phyloP scores from a whole-genome alignment of 495 filamentous ascomycete species.

The Aspergillus biplanus region DNA sequence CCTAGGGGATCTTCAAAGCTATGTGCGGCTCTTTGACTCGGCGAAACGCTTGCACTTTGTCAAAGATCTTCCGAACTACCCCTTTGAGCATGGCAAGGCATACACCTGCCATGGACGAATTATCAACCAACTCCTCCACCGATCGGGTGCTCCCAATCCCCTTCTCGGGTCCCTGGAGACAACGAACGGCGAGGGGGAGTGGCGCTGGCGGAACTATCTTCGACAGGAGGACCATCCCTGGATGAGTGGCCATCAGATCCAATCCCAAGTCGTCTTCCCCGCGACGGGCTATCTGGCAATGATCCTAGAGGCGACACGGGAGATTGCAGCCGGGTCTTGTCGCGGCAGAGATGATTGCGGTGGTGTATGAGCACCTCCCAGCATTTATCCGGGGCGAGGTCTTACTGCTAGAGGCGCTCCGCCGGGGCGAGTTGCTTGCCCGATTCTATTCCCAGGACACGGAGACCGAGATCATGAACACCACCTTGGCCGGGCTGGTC shows the following conservation, averaged over 20 bases:
- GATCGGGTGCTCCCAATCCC: constrained; percentile 1
- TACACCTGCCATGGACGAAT: constrained; percentile 49
- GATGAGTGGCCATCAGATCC: constrained; percentile 27
- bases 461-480: neutral
- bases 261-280: constrained; percentile 29
- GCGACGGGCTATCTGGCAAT: constrained; percentile 30
- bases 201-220: constrained; percentile 31
- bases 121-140: constrained; percentile 20
- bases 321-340: constrained; percentile 4
- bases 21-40: constrained; percentile 1
- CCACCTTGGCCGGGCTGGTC: constrained; percentile 18
- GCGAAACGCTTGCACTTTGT: neutral
- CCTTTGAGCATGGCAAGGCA: constrained; percentile 42
- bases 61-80: constrained; percentile 44
- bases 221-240: constrained; percentile 21
- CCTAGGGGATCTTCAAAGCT: neutral
- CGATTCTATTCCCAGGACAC: constrained; percentile 4
- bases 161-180: constrained; percentile 26
- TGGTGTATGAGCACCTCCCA: neutral
- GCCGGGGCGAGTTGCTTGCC: constrained; percentile 22
- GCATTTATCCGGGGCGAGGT: neutral
- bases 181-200: constrained; percentile 15
- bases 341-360: neutral
- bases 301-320: constrained; percentile 30
- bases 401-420: neutral